Percentiles rank a stretch among this genome's conserved stretches.
Conservation (phyloP, 2,329 filamentous ascomycete genomes). For the Escovopsis sp. region DNA sequence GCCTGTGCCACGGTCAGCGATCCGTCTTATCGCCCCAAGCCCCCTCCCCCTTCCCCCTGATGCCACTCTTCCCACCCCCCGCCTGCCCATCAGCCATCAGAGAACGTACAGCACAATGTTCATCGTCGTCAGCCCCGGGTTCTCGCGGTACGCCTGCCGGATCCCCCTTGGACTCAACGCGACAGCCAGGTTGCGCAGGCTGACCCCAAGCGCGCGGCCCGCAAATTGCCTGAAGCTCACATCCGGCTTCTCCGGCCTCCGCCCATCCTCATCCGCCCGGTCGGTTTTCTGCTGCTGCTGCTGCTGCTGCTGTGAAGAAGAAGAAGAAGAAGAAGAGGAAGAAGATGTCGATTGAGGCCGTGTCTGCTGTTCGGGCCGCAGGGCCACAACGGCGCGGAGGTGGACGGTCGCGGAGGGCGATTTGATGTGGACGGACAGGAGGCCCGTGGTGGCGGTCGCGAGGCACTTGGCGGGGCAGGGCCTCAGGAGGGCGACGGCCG, state of each 20-base stretch:
- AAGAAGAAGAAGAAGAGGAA: too few species aligned
- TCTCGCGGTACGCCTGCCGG: slow-evolving; percentile 19
- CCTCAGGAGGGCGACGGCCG: slow-evolving; percentile 20
- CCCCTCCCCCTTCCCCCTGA: too few species aligned
- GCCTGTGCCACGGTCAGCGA: slow-evolving; percentile 9
- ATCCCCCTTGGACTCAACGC: slow-evolving; percentile 22
- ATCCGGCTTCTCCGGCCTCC: slow-evolving; percentile 8
- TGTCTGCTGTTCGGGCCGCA: slow-evolving; percentile 12
- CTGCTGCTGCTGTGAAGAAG: too few species aligned
- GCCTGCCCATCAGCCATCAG: not conserved
- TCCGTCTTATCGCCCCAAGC: not conserved
- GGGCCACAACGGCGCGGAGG: slow-evolving; percentile 16
- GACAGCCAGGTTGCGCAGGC: slow-evolving; percentile 20
- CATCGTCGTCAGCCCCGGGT: slow-evolving; percentile 16
- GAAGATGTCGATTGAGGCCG: too few species aligned
- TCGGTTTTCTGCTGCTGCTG: slow-evolving; percentile 15
- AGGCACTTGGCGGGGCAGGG: slow-evolving; percentile 17
- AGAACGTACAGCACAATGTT: slow-evolving; percentile 17
- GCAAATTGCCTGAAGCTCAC: slow-evolving; percentile 19
- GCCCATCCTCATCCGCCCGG: slow-evolving; percentile 5
- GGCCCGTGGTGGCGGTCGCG: slow-evolving; percentile 13
- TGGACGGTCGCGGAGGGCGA: slow-evolving; percentile 15
- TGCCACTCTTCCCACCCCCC: too few species aligned
- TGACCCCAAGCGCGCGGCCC: slow-evolving; percentile 17
- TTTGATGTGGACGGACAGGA: slow-evolving; percentile 19